Conservation (phyloP, 2,329 filamentous ascomycete genomes). For the Gliomastix tumulicola region DNA sequence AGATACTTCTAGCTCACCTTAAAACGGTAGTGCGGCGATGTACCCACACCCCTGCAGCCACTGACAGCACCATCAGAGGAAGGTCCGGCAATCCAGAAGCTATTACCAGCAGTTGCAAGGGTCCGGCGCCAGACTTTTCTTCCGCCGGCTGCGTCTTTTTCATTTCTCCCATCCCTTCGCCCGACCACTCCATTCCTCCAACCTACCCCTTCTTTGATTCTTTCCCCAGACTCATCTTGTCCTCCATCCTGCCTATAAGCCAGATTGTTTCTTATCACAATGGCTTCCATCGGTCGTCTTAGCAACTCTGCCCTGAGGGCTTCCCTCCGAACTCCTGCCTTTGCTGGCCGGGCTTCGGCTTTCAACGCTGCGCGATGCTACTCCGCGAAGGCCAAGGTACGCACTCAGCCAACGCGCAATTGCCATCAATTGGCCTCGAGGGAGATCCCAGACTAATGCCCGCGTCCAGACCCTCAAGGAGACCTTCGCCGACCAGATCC, state of each 20-base stretch:
- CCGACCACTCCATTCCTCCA: slow-evolving; percentile 20
- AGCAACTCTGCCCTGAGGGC: slow-evolving; percentile 77
- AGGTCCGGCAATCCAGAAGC: too few relatives aligned
- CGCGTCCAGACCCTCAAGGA: slow-evolving; percentile 80
- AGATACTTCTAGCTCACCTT: too few relatives aligned
- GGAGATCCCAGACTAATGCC: neutral
- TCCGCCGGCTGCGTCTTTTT: slow-evolving; percentile 10
- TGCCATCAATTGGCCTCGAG: neutral
- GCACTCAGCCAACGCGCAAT: too few relatives aligned
- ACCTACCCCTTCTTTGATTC: slow-evolving; percentile 21
- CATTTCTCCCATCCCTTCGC: slow-evolving; percentile 5
- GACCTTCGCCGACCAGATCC: slow-evolving; percentile 92
- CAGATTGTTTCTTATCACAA: slow-evolving; percentile 35
- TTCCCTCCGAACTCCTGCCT: slow-evolving; percentile 59
- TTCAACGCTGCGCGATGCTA: slow-evolving; percentile 86
- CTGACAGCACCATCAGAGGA: too few relatives aligned
- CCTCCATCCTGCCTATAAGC: too few relatives aligned
- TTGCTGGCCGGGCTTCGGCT: slow-evolving; percentile 61
- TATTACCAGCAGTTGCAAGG: too few relatives aligned
- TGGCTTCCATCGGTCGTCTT: slow-evolving; percentile 80
- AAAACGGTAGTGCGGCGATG: too few relatives aligned
- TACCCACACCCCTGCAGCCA: too few relatives aligned
- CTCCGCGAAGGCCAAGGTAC: slow-evolving; percentile 85
- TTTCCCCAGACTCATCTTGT: slow-evolving; percentile 10
- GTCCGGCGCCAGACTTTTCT: too few relatives aligned